Evolutionary conservation across 768 basidiomycete genomes (phyloP), one percentile per base, ranked within the genome.

Genomic region (Pisolithus orientalis): DNA sequence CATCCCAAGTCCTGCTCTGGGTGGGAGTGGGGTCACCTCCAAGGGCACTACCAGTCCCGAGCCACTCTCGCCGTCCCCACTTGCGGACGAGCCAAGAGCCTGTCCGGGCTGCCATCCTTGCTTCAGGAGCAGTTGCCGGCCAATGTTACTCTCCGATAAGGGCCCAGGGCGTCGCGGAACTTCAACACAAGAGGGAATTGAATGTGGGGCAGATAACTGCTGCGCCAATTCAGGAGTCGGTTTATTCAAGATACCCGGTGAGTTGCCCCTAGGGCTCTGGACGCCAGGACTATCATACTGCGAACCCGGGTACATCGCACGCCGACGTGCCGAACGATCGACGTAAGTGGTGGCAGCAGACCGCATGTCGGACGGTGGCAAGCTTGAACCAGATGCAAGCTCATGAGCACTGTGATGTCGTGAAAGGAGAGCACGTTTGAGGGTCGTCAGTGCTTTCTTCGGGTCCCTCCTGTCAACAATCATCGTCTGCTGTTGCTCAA

Each of bases 41-140:
- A 87, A 65, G 2, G 86, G 86, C 27, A 80, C 81, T n/a, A 80
- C 67, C 14, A 83, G 65, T 14, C 75, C 76, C 44, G 47, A 47
- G 8, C 47, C 47, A 21, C 57, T 53, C 31, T 50, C 47, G 34
- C 62, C 43, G 16, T 39, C 47, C 24, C 29, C 38, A 21, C 32
- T 70, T 6, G 25, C 17, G 0, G 32, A 44, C 2, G 24, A 4
- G n/a, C 66, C 67, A 4, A 79, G 69, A 21, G 63, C 60, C 9
- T 68, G 67, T 1, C 87, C 89, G 8, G 85, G 87, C 16, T 73
- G 70, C 90, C 89, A 91, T 1, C 88, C 88, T 65, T 87, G 86
- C 62, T 83, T 85, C 64, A 82, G 70, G 1, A 90, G 71, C 29
- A 91, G 70, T 37, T 72, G 75, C 59, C 86, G 81, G 0, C 88